These are phyloP conservation scores for Lomentospora prolificans DNA, from an alignment of 2,329 filamentous ascomycete genomes.

Conservation along the genomic window DNA sequence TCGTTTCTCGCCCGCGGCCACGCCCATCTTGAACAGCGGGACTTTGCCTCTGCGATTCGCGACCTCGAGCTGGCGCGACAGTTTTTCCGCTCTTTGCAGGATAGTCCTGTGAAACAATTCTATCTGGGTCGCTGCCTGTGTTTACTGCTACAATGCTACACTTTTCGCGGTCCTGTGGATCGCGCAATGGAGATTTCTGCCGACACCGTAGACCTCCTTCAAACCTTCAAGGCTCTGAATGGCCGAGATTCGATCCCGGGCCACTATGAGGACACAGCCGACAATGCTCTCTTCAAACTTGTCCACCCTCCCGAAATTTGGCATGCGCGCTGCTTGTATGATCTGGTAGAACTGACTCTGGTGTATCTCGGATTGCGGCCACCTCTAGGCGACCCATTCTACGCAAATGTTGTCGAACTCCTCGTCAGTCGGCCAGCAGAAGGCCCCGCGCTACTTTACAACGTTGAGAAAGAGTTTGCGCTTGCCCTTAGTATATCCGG, in stretches of 20 bases:
- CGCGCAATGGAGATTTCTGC: not conserved
- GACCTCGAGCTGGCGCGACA: not conserved
- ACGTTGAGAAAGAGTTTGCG: conserved; percentile 3
- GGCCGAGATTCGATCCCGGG: not conserved
- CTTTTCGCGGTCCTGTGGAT: not conserved
- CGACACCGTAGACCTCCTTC: not conserved
- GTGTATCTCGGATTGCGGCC: not conserved
- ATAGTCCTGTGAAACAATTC: conserved; percentile 6
- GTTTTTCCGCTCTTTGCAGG: not conserved
- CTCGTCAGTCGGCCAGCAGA: not conserved
- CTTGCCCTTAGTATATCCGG: not conserved
- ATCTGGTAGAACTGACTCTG: conserved; percentile 2
- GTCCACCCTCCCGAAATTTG: not conserved
- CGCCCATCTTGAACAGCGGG: not conserved
- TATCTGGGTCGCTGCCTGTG: conserved; percentile 2
- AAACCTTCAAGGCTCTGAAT: not conserved
- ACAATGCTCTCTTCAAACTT: conserved; percentile 5
- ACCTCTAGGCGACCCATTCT: not conserved
- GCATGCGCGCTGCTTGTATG: conserved; percentile 4
- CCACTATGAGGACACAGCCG: not conserved
- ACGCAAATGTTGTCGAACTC: not conserved
- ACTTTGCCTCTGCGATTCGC: not conserved
- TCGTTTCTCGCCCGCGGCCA: conserved; percentile 5
- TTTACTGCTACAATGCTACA: not conserved
- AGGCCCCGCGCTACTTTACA: not conserved